Percentiles rank a stretch among this genome's conserved stretches.
These are phyloP conservation scores for Fusarium verticillioides DNA, from an alignment of 2,329 filamentous ascomycete species.

Conservation along the genomic window DNA sequence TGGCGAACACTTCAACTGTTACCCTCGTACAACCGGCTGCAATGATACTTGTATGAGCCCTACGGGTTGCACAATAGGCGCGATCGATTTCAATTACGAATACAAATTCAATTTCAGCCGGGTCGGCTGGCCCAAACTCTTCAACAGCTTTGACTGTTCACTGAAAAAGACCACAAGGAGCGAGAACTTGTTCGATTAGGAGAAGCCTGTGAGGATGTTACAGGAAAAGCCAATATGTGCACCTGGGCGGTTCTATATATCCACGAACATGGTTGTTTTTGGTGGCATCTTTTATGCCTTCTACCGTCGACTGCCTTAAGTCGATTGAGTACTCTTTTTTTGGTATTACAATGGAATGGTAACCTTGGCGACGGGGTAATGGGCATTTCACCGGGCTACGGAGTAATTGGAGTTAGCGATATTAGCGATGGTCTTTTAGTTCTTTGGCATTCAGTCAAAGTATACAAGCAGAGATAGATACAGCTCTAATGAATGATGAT, in stretches of 20 bases:
- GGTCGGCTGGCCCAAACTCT: constrained; percentile 57
- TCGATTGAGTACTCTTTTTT: not conserved
- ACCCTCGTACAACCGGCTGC: constrained; percentile 56
- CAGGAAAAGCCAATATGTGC: not conserved
- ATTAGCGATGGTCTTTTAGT: not conserved
- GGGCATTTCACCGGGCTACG: not conserved
- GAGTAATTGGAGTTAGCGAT: not conserved
- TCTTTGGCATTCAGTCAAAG: not conserved
- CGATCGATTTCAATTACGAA: constrained; percentile 57
- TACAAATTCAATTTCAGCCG: constrained; percentile 60
- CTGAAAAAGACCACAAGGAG: constrained; percentile 21
- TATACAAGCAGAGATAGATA: not conserved
- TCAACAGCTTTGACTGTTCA: constrained; percentile 51
- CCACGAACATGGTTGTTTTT: not conserved
- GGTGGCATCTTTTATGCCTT: not conserved
- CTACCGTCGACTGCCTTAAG: not conserved
- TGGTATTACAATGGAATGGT: not conserved
- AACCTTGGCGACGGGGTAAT: constrained; percentile 6
- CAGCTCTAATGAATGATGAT: not conserved
- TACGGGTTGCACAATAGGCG: constrained; percentile 63
- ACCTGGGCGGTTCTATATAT: not conserved
- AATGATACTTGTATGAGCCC: constrained; percentile 60
- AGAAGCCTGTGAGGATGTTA: not conserved
- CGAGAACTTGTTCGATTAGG: not conserved
- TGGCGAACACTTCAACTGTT: constrained; percentile 61